A percentile compares a stretch with the other conserved stretches of the same genome.
Conservation (phyloP, 2,329 filamentous ascomycete species). For the Aspergillus sp. region DNA sequence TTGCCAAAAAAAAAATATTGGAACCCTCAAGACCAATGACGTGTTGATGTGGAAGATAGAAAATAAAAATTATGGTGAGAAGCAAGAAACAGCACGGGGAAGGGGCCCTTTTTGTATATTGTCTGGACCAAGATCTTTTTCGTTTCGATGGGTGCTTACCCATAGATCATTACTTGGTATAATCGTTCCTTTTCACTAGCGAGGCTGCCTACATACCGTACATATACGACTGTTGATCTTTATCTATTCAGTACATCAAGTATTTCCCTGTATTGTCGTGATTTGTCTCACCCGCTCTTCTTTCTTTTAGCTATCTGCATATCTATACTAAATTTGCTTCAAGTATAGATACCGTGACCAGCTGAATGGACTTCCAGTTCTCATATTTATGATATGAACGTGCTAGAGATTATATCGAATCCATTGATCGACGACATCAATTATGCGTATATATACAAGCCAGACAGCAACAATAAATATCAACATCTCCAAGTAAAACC, state of each 20-base stretch:
- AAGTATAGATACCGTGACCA: background rate
- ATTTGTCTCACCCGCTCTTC: background rate
- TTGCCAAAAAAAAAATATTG: background rate
- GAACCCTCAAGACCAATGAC: background rate
- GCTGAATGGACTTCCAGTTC: background rate
- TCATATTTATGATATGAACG: background rate
- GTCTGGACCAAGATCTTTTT: background rate
- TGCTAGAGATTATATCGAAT: background rate
- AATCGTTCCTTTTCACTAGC: background rate
- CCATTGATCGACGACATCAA: background rate
- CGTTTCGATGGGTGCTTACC: background rate
- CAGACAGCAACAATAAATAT: background rate
- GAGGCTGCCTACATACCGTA: background rate
- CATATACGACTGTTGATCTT: background rate
- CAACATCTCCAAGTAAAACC: background rate
- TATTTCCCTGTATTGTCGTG: background rate
- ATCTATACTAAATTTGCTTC: background rate
- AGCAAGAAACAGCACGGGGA: background rate
- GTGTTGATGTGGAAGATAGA: background rate
- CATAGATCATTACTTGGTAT: background rate
- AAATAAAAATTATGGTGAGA: background rate
- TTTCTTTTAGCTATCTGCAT: background rate
- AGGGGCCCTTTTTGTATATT: background rate
- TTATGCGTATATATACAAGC: background rate
- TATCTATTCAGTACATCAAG: background rate